phyloP scores from a whole-genome alignment of 331 rosid genomes.

The Telfairia occidentalis region DNA sequence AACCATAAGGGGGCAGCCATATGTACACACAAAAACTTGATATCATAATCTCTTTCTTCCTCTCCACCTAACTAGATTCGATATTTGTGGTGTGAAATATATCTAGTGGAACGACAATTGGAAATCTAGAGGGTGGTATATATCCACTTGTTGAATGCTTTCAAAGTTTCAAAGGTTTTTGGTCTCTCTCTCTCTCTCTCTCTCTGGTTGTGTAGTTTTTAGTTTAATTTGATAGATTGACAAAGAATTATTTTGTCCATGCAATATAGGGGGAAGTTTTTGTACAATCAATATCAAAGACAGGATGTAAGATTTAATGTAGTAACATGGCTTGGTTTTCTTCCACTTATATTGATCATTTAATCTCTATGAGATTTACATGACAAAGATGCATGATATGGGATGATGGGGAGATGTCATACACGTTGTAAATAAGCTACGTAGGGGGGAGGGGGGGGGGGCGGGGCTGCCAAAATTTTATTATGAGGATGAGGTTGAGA shows the following conservation, averaged over 20 bases:
- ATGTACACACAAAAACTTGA: neutral
- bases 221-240: neutral
- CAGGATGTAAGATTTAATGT: neutral
- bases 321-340: neutral
- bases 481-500: neutral
- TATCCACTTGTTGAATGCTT: neutral
- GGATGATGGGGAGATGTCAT: neutral
- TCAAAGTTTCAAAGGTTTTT: neutral
- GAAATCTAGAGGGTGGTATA: neutral
- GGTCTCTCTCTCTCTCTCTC: no score
- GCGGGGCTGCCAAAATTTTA: neutral
- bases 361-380: neutral
- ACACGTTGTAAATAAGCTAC: neutral
- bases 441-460: no score
- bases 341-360: neutral
- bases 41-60: neutral
- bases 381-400: neutral
- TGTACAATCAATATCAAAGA: neutral
- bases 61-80: neutral
- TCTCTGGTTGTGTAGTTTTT: neutral
- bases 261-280: neutral
- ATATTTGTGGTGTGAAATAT: conserved; percentile 3
- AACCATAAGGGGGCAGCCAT: neutral
- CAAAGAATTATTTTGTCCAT: neutral
- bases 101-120: neutral